phyloP scores from a whole-genome alignment of 1,139 yeast genomes.

The Debaryomyces psychrophilus region DNA sequence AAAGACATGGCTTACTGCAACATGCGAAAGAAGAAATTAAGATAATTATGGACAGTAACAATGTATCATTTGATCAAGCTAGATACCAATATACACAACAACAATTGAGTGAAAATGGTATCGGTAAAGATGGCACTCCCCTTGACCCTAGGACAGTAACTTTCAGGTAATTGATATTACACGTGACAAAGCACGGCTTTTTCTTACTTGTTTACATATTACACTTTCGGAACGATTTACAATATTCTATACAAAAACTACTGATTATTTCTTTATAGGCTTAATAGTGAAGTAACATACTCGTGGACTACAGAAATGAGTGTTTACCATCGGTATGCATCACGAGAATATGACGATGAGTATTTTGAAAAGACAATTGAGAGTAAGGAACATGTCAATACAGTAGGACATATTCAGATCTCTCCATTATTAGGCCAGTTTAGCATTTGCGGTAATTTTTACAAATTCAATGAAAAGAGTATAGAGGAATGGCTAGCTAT shows the following conservation, averaged over 20 bases:
- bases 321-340: constrained; percentile 42
- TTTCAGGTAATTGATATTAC: constrained; percentile 18
- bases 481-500: constrained; percentile 41
- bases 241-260: not conserved
- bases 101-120: constrained; percentile 53
- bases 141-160: constrained; percentile 45
- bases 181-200: constrained; percentile 10
- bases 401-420: constrained; percentile 9
- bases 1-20: constrained; percentile 63
- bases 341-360: constrained; percentile 40
- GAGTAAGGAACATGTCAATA: constrained; percentile 1
- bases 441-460: constrained; percentile 15
- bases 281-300: constrained; percentile 1
- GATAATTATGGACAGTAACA: constrained; percentile 53
- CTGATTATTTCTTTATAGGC: constrained; percentile 7
- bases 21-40: constrained; percentile 54
- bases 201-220: constrained; percentile 14
- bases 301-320: constrained; percentile 20
- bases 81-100: constrained; percentile 54
- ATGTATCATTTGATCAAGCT: constrained; percentile 70
- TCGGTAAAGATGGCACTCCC: constrained; percentile 50
- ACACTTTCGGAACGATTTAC: not conserved
- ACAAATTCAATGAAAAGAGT: constrained; percentile 10
- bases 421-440: constrained; percentile 25
- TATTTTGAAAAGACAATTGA: constrained; percentile 20